Percentiles rank a stretch among this genome's conserved stretches.
Evolutionary conservation across 78 protist species (phyloP).

Genomic region (Diacronema lutheri): DNA sequence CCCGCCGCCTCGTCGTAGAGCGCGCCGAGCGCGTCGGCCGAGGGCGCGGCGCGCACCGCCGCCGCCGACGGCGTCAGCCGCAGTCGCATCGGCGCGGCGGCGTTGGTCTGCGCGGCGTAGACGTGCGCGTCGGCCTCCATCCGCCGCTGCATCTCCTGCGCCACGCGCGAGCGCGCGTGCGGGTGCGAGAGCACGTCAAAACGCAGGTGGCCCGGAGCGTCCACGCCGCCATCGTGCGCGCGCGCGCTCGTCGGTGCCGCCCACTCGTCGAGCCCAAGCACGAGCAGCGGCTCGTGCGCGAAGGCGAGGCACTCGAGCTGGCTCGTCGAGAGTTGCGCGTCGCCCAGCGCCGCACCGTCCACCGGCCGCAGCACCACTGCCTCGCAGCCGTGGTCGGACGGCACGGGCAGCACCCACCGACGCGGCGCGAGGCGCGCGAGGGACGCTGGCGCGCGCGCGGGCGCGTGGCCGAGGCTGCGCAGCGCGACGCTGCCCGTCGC

Average conservation of each 20-base stretch:
- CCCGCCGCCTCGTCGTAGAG: not conserved
- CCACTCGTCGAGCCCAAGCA: not conserved
- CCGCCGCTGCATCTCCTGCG: not conserved
- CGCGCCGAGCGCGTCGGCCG: not conserved
- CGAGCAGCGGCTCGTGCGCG: not conserved
- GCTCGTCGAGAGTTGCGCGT: too few relatives aligned
- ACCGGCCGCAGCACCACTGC: not conserved
- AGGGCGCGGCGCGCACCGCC: not conserved
- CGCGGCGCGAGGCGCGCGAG: not conserved
- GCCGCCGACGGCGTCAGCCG: not conserved
- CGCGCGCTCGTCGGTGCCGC: not conserved
- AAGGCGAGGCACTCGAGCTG: too few relatives aligned
- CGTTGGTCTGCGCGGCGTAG: not conserved
- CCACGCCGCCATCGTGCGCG: not conserved
- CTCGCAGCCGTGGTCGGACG: constrained; percentile 3
- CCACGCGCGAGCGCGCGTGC: constrained; percentile 24
- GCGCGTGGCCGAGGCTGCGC: not conserved
- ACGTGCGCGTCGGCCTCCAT: not conserved
- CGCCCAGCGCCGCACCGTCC: not conserved
- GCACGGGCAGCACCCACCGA: not conserved
- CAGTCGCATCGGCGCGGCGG: not conserved
- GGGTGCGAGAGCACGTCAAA: constrained; percentile 9
- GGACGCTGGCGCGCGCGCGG: not conserved
- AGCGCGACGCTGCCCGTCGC: too few relatives aligned
- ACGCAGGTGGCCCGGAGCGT: not conserved